phyloP scores from a whole-genome alignment of 768 basidiomycete genomes.

The Trametes punicea region DNA sequence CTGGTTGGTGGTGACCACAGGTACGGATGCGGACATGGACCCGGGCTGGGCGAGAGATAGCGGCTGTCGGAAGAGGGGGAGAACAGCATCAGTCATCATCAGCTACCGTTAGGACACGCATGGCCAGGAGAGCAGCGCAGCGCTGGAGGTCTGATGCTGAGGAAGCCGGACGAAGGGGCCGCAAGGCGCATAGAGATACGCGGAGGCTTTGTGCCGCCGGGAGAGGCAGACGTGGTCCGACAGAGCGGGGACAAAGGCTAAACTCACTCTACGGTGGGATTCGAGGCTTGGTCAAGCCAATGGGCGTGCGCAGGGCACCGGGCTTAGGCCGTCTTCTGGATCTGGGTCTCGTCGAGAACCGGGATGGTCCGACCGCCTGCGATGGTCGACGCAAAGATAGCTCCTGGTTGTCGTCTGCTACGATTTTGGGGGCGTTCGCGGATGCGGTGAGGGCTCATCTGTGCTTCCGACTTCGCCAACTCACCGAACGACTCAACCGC shows the following conservation, averaged over 20 bases:
- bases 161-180: not conserved
- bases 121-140: not conserved
- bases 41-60: not conserved
- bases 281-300: slow-evolving; percentile 6
- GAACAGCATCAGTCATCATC: slow-evolving; percentile 12
- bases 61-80: not conserved
- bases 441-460: not conserved
- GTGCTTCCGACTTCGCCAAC: not conserved
- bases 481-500: not conserved
- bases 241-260: slow-evolving; percentile 23
- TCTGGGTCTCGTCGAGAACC: slow-evolving; percentile 15
- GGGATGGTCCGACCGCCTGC: slow-evolving; percentile 17
- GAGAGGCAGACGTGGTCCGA: slow-evolving; percentile 13
- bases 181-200: too few relatives aligned
- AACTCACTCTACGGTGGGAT: slow-evolving; percentile 19
- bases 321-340: not conserved
- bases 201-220: slow-evolving; percentile 9
- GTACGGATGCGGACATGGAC: not conserved
- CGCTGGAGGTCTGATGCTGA: not conserved
- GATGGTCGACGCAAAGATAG: too few relatives aligned
- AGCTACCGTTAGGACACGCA: not conserved
- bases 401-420: not conserved
- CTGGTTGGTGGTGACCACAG: not conserved
- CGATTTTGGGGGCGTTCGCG: not conserved
- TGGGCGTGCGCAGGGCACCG: not conserved